Evolutionary conservation across 257 asterid species (phyloP).

Genomic region (Petunia secreta): DNA sequence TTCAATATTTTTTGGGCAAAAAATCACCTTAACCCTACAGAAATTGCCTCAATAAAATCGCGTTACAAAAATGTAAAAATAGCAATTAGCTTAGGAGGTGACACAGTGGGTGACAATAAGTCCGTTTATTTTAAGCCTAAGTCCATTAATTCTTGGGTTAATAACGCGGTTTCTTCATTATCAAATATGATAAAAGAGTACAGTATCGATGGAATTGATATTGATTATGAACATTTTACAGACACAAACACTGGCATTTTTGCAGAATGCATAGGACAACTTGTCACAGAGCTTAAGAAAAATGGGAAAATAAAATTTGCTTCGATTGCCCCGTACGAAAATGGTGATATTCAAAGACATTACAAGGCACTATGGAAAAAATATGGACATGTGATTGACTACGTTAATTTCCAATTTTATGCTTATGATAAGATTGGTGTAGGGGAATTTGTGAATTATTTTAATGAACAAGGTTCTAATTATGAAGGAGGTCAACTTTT

Average conservation of each 20-base stretch:
- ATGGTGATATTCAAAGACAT: conserved; percentile 4
- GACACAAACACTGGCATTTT: not conserved
- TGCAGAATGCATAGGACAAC: conserved; percentile 29
- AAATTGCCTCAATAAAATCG: conserved; percentile 15
- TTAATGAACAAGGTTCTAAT: conserved; percentile 15
- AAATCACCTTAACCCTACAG: conserved; percentile 25
- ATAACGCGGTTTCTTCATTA: conserved; percentile 33
- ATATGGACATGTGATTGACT: conserved; percentile 28
- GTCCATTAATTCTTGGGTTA: conserved; percentile 29
- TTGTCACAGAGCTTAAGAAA: conserved; percentile 20
- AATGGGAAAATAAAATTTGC: conserved; percentile 26
- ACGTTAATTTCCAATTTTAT: conserved; percentile 36
- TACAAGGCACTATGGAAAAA: conserved; percentile 24
- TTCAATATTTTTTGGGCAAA: conserved; percentile 32
- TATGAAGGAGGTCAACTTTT: conserved; percentile 28
- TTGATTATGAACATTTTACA: conserved; percentile 31
- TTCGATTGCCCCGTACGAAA: conserved; percentile 33
- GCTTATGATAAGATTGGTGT: conserved; percentile 23
- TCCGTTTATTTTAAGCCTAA: conserved; percentile 16
- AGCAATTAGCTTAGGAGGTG: conserved; percentile 31
- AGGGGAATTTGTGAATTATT: not conserved
- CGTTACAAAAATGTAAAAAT: conserved; percentile 27
- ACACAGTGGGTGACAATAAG: not conserved
- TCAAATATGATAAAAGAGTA: conserved; percentile 19
- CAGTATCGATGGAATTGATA: conserved; percentile 29